Percentiles rank a stretch among this genome's conserved stretches.
phyloP scores from a whole-genome alignment of 306 rosid genomes.

The Casuarina equisetifolia region DNA sequence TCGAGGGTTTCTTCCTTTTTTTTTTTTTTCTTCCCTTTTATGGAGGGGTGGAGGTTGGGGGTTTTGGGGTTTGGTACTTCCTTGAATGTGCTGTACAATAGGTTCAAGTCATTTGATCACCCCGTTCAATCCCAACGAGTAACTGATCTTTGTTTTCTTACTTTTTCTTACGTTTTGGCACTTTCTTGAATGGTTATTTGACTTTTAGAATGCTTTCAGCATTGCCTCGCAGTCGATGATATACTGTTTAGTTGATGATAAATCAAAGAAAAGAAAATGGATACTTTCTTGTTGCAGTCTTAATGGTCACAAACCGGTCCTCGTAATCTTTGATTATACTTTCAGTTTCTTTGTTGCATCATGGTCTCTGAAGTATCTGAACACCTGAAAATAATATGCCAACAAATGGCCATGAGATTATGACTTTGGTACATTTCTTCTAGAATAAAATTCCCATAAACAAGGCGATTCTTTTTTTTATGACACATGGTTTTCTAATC shows the following conservation, averaged over 20 bases:
- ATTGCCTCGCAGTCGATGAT: neutral
- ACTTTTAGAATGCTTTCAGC: too few relatives aligned
- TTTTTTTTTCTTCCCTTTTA: too few relatives aligned
- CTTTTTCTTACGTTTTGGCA: too few relatives aligned
- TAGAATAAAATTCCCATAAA: neutral
- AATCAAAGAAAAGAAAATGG: neutral
- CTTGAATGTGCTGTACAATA: neutral
- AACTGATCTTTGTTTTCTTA: neutral
- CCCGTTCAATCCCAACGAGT: neutral
- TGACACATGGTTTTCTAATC: neutral
- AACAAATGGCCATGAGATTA: neutral
- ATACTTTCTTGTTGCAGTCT: too few relatives aligned
- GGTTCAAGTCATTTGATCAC: neutral
- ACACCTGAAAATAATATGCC: too few relatives aligned
- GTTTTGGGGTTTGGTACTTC: neutral
- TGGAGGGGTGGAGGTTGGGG: neutral
- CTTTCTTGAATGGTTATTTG: too few relatives aligned
- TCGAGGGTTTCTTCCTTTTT: neutral
- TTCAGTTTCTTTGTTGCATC: too few relatives aligned
- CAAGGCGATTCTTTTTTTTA: neutral
- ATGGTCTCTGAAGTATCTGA: too few relatives aligned
- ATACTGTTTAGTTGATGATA: neutral
- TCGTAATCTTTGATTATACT: too few relatives aligned
- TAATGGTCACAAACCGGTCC: too few relatives aligned
- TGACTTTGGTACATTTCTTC: neutral